Conservation (phyloP, 176 grass and related monocot genomes). For the Elymus sibiricus region DNA sequence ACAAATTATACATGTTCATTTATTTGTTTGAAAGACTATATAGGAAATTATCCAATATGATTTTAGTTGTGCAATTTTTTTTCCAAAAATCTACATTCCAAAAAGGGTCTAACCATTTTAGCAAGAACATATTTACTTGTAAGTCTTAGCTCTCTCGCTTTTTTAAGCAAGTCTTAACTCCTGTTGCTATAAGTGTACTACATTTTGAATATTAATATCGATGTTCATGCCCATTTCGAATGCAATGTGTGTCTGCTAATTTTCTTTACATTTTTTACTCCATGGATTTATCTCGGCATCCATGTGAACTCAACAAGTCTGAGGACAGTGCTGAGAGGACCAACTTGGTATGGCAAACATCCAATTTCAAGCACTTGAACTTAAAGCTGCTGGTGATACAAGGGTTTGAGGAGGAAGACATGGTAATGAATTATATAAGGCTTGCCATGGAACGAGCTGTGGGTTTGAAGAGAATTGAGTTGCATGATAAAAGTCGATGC, state of each 20-base stretch:
- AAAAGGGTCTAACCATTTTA: background rate
- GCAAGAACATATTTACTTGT: background rate
- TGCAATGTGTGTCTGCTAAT: background rate
- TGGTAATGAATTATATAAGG: background rate
- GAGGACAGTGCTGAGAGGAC: background rate
- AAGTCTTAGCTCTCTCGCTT: background rate
- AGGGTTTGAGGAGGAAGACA: background rate
- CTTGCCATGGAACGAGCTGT: too few species aligned
- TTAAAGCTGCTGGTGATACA: background rate
- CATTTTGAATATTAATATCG: background rate
- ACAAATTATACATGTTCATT: background rate
- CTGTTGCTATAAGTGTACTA: background rate
- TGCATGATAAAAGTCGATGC: too few species aligned
- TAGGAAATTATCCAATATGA: background rate
- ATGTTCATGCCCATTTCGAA: background rate
- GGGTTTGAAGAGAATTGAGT: too few species aligned
- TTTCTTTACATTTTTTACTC: background rate
- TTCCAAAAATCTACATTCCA: background rate
- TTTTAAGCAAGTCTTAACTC: too few species aligned
- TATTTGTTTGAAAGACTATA: background rate
- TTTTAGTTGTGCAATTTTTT: background rate
- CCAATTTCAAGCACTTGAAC: background rate
- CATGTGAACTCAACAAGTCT: background rate
- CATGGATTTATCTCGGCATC: background rate
- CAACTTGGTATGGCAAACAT: background rate